A percentile compares a stretch with the other conserved stretches of the same genome.
Evolutionary conservation across 495 filamentous ascomycete species (phyloP).

Genomic region (Tuber magnatum): DNA sequence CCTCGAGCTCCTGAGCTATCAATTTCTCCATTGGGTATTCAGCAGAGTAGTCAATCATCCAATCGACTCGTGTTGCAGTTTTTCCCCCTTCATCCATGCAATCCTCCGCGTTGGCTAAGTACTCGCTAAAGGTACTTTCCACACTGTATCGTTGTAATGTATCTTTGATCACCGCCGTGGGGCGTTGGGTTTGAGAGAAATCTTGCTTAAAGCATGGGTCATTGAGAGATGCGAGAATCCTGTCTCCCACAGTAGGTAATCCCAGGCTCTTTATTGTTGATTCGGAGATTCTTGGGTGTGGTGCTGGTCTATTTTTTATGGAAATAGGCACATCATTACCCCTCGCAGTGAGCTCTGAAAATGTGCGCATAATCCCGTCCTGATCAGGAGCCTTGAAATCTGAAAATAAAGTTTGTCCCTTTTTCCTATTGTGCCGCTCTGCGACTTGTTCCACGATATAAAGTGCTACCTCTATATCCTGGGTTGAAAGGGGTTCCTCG

Average conservation of each 20-base stretch:
- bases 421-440: slow-evolving; percentile 8
- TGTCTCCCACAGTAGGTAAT: slow-evolving; percentile 39
- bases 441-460: slow-evolving; percentile 30
- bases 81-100: slow-evolving; percentile 5
- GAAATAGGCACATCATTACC: neutral
- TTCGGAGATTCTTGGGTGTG: slow-evolving; percentile 39
- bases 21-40: slow-evolving; percentile 24
- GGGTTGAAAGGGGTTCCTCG: slow-evolving; percentile 4
- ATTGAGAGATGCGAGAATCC: slow-evolving; percentile 34
- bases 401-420: neutral
- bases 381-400: slow-evolving; percentile 33
- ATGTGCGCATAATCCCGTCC: slow-evolving; percentile 13
- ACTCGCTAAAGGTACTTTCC: slow-evolving; percentile 45
- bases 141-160: slow-evolving; percentile 44
- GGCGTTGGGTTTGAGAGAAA: slow-evolving; percentile 43
- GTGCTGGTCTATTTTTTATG: neutral
- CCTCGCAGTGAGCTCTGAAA: slow-evolving; percentile 34
- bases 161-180: slow-evolving; percentile 42
- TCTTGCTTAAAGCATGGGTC: slow-evolving; percentile 44
- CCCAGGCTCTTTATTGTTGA: slow-evolving; percentile 31
- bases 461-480: slow-evolving; percentile 27
- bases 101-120: slow-evolving; percentile 47
- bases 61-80: slow-evolving; percentile 41
- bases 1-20: slow-evolving; percentile 35
- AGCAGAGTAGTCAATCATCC: slow-evolving; percentile 42